Percentiles rank a stretch among this genome's conserved stretches.
These are phyloP conservation scores for Ophiocordyceps unilateralis DNA, from an alignment of 2,329 filamentous ascomycete genomes.

Conservation along the genomic window DNA sequence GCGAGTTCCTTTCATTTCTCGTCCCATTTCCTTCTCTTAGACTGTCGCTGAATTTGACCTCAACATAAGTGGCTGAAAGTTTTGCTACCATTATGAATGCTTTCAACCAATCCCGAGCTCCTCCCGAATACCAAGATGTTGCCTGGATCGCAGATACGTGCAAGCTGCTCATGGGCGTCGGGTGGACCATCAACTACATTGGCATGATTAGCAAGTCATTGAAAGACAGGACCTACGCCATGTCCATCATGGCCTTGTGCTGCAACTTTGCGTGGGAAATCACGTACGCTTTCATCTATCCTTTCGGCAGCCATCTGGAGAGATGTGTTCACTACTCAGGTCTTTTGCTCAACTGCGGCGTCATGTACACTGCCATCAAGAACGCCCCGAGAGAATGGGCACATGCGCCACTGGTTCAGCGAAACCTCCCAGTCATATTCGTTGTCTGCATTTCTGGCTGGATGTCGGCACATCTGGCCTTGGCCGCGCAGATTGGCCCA, in stretches of 20 bases:
- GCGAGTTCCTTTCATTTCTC: too few species aligned
- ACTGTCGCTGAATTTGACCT: too few species aligned
- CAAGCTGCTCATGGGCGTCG: background rate
- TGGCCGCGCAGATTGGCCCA: background rate
- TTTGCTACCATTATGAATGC: background rate
- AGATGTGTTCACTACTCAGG: background rate
- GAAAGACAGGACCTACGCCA: background rate
- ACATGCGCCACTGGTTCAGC: constrained; percentile 1
- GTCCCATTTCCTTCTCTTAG: too few species aligned
- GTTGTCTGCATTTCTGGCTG: background rate
- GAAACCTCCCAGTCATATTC: background rate
- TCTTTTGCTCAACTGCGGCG: constrained; percentile 1
- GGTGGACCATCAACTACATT: constrained; percentile 1
- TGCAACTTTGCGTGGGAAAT: constrained; percentile 2
- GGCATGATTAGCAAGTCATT: constrained; percentile 1
- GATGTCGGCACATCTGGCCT: constrained; percentile 1
- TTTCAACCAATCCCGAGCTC: background rate
- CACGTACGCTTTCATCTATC: constrained; percentile 1
- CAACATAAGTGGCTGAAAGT: too few species aligned
- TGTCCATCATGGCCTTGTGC: constrained; percentile 1
- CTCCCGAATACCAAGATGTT: constrained; percentile 1
- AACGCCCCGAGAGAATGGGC: constrained; percentile 1
- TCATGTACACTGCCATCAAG: constrained; percentile 1
- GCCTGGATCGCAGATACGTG: constrained; percentile 1
- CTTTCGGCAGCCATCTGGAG: background rate